A percentile compares a stretch with the other conserved stretches of the same genome.
Evolutionary conservation across 306 rosid genomes (phyloP).

Genomic region (Phaseolus lunatus): DNA sequence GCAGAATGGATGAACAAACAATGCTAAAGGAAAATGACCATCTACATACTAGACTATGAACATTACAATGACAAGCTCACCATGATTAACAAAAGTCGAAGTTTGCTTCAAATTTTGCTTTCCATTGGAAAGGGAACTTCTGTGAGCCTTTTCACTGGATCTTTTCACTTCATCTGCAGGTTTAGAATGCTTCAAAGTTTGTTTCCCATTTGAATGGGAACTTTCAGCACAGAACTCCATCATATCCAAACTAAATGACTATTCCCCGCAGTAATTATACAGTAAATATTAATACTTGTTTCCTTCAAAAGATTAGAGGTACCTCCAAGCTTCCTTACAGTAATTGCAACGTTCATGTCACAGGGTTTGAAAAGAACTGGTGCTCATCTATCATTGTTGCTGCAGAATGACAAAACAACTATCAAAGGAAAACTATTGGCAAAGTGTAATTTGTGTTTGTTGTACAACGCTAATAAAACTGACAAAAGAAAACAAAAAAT

Average conservation of each 20-base stretch:
- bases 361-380: neutral
- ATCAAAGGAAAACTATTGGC: conserved; percentile 13
- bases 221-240: conserved; percentile 69
- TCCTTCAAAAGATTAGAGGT: conserved; percentile 48
- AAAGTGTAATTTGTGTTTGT: conserved; percentile 9
- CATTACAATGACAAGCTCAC: conserved; percentile 53
- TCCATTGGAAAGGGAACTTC: conserved; percentile 46
- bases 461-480: conserved; percentile 14
- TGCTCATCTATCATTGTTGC: neutral
- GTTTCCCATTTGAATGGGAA: conserved; percentile 63
- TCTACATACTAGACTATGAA: neutral
- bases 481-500: conserved; percentile 20
- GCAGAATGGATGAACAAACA: conserved; percentile 10
- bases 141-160: conserved; percentile 48
- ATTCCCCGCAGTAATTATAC: conserved; percentile 37
- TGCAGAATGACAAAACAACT: conserved; percentile 35
- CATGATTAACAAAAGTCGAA: conserved; percentile 73
- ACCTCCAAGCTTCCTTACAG: conserved; percentile 46
- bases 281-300: conserved; percentile 25
- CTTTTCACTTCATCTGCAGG: conserved; percentile 60
- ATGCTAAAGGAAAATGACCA: conserved; percentile 15
- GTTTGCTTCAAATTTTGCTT: conserved; percentile 61
- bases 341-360: conserved; percentile 42
- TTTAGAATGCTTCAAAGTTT: conserved; percentile 57
- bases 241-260: conserved; percentile 56